A percentile compares a stretch with the other conserved stretches of the same genome.
Evolutionary conservation across 805 yeast genomes (phyloP).

Genomic region (Brettanomyces sp.): DNA sequence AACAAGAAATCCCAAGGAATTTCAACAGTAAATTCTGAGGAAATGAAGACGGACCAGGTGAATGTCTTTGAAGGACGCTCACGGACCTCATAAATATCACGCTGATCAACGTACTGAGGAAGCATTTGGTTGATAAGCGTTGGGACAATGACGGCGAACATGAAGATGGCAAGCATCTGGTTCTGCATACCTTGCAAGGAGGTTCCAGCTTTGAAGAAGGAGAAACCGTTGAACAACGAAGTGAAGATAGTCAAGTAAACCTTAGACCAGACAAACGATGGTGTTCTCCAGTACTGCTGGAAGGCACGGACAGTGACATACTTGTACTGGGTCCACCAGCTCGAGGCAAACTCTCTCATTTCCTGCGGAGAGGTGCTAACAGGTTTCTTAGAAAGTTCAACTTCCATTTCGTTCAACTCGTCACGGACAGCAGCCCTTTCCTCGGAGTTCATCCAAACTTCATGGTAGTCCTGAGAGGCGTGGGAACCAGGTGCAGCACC

Average conservation of each 20-base stretch:
- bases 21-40: slow-evolving; percentile 56
- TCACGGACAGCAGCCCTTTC: slow-evolving; percentile 49
- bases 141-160: slow-evolving; percentile 49
- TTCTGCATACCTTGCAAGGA: slow-evolving; percentile 68
- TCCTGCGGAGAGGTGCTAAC: slow-evolving; percentile 24
- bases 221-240: slow-evolving; percentile 57
- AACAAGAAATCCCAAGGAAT: slow-evolving; percentile 52
- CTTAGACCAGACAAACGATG: slow-evolving; percentile 50
- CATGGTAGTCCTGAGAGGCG: slow-evolving; percentile 61
- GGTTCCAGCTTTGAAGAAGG: slow-evolving; percentile 55
- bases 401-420: slow-evolving; percentile 58
- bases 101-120: slow-evolving; percentile 51
- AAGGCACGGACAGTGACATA: slow-evolving; percentile 43
- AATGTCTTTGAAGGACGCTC: slow-evolving; percentile 68
- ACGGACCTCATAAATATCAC: slow-evolving; percentile 62
- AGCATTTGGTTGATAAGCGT: slow-evolving; percentile 54
- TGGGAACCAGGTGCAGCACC: slow-evolving; percentile 80
- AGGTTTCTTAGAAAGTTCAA: slow-evolving; percentile 37
- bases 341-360: slow-evolving; percentile 37
- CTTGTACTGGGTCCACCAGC: slow-evolving; percentile 29
- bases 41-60: slow-evolving; percentile 53
- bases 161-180: slow-evolving; percentile 70
- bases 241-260: slow-evolving; percentile 41
- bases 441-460: slow-evolving; percentile 66
- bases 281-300: slow-evolving; percentile 60